A percentile compares a stretch with the other conserved stretches of the same genome.
Evolutionary conservation across 768 basidiomycete species (phyloP).

Genomic region (Paxillus rubicundulus): DNA sequence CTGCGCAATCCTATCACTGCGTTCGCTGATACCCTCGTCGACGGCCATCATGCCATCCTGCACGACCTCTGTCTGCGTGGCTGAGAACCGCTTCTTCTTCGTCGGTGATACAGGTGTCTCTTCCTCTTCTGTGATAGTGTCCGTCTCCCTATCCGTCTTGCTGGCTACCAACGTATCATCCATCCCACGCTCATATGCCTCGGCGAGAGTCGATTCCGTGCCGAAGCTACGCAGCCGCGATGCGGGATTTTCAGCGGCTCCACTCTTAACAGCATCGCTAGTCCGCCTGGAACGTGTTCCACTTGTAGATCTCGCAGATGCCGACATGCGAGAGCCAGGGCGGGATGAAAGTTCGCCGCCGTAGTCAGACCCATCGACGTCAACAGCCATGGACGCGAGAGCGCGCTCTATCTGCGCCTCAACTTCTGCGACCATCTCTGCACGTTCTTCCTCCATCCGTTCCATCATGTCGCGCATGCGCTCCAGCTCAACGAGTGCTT

Average conservation of each 20-base stretch:
- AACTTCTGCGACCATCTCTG: slow-evolving; percentile 90
- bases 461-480: slow-evolving; percentile 85
- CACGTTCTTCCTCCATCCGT: slow-evolving; percentile 81
- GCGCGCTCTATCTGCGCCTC: slow-evolving; percentile 90
- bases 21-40: slow-evolving; percentile 79
- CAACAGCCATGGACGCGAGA: slow-evolving; percentile 80
- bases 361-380: slow-evolving; percentile 71
- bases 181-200: slow-evolving; percentile 51
- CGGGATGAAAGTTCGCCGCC: slow-evolving; percentile 54
- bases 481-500: slow-evolving; percentile 78
- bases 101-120: slow-evolving; percentile 38
- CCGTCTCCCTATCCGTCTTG: slow-evolving; percentile 44
- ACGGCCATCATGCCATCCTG: slow-evolving; percentile 86
- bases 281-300: slow-evolving; percentile 55
- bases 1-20: slow-evolving; percentile 84
- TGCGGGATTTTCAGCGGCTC: slow-evolving; percentile 17
- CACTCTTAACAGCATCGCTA: slow-evolving; percentile 56
- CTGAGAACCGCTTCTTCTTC: slow-evolving; percentile 80
- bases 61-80: slow-evolving; percentile 55
- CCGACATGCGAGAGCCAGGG: slow-evolving; percentile 64
- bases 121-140: slow-evolving; percentile 61
- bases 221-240: slow-evolving; percentile 64
- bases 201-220: slow-evolving; percentile 80
- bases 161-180: slow-evolving; percentile 35
- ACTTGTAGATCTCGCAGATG: slow-evolving; percentile 42